Evolutionary conservation across 2,329 filamentous ascomycete genomes (phyloP).

Genomic region (Reticulascus tulasneorum): DNA sequence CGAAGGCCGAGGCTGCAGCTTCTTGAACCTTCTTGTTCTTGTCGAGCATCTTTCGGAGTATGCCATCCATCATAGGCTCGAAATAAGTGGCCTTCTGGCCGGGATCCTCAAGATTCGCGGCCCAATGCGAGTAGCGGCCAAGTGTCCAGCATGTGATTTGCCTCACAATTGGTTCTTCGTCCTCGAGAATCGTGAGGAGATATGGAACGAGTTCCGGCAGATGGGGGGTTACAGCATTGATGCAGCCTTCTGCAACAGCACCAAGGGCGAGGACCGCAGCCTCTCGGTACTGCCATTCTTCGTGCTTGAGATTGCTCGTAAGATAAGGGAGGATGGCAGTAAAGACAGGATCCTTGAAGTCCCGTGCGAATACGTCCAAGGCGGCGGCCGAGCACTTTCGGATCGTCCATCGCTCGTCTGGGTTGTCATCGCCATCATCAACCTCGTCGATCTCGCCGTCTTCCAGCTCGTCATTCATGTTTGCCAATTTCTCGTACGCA

Average conservation of each 20-base stretch:
- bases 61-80: conserved; percentile 94
- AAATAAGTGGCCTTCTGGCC: conserved; percentile 74
- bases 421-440: conserved; percentile 73
- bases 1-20: conserved; percentile 91
- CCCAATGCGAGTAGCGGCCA: conserved; percentile 90
- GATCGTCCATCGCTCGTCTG: conserved; percentile 91
- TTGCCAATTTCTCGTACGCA: conserved; percentile 50
- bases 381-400: conserved; percentile 96
- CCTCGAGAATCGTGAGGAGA: conserved; percentile 78
- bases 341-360: conserved; percentile 86
- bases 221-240: conserved; percentile 84
- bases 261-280: conserved; percentile 91
- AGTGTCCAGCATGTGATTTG: conserved; percentile 99
- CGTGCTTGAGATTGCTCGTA: conserved; percentile 80
- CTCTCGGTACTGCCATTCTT: conserved; percentile 88
- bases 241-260: conserved; percentile 91
- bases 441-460: conserved; percentile 75
- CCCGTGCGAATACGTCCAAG: conserved; percentile 86
- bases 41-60: conserved; percentile 91
- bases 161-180: conserved; percentile 83
- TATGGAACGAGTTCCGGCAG: conserved; percentile 88
- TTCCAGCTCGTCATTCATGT: conserved; percentile 71
- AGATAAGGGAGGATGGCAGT: conserved; percentile 89
- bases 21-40: conserved; percentile 98
- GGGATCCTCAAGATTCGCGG: conserved; percentile 66